Percentiles rank a stretch among this genome's conserved stretches.
Conservation (phyloP, 2,329 filamentous ascomycete species). For the Didymella exigua region DNA sequence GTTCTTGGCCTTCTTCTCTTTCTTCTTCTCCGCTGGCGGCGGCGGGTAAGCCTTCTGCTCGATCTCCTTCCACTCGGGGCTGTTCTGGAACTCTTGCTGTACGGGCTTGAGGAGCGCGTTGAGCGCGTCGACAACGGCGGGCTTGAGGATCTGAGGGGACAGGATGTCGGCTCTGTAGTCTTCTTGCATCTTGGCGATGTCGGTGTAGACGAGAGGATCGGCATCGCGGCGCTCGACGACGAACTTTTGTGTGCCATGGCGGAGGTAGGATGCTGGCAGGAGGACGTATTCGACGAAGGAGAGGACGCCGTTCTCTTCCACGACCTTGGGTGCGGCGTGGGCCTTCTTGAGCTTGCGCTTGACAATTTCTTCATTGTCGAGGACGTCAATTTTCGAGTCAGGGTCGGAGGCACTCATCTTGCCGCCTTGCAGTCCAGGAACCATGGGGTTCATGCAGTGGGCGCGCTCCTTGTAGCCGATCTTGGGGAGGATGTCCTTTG, state of each 20-base stretch:
- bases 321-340: slow-evolving; percentile 72
- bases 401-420: slow-evolving; percentile 78
- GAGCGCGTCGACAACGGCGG: slow-evolving; percentile 77
- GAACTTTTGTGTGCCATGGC: slow-evolving; percentile 63
- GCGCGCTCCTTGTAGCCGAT: slow-evolving; percentile 79
- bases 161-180: slow-evolving; percentile 84
- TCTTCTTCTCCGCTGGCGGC: slow-evolving; percentile 63
- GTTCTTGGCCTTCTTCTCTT: slow-evolving; percentile 77
- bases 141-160: slow-evolving; percentile 85
- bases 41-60: slow-evolving; percentile 81
- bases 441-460: slow-evolving; percentile 84
- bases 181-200: slow-evolving; percentile 73
- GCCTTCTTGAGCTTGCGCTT: slow-evolving; percentile 75
- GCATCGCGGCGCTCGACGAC: slow-evolving; percentile 69
- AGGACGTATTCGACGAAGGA: slow-evolving; percentile 87
- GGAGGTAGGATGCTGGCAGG: slow-evolving; percentile 74
- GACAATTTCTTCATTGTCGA: slow-evolving; percentile 77
- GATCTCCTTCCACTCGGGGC: slow-evolving; percentile 79
- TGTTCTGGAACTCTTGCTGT: slow-evolving; percentile 71
- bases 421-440: slow-evolving; percentile 78
- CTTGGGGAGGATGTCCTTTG: slow-evolving; percentile 82
- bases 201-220: slow-evolving; percentile 80
- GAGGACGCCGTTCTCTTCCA: slow-evolving; percentile 86
- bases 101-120: slow-evolving; percentile 78
- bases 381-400: slow-evolving; percentile 91